Evolutionary conservation across 192 early-diverging fungal genomes (phyloP), one percentile per base, ranked within the genome.

Genomic region (Podila epigama): DNA sequence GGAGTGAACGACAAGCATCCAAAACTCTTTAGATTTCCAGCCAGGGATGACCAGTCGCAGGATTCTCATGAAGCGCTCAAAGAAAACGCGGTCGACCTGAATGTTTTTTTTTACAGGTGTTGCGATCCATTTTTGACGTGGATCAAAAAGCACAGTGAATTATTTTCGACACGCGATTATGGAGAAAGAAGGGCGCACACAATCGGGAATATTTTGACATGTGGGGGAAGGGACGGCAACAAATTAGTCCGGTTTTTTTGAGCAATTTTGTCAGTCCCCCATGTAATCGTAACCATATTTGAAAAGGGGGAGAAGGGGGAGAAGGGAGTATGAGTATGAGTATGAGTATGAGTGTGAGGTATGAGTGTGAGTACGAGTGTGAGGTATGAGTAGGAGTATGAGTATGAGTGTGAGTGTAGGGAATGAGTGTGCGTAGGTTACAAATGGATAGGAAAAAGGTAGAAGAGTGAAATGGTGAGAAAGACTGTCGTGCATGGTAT

Each of bases 41-140:
- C 95, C 93, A 18, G 97, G 97, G 61, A 98, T 90, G 33, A 91
- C 92, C 60, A 98, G 92, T 20, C 81, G 83, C 33, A 97, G 77
- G 51, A 98, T 73, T 25, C 88, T 80, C 65, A 80, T 77, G 69
- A 98, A 69, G 34, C 86, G 73, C 42, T 82, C 78, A 59, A 86
- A 81, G 52, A 88, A 88, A 1, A 82, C 81, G 27, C 75, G 60
- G 63, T 88, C 83, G 6, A 88, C 87, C 86, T 85, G 58, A 59
- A 27, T 32, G 12, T 28, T 10, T 32, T 10, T 55, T 56, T 12
- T 56, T 56, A 11, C 0, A 18, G 16, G 54, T 31, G 12, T 7
- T 56, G 11, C 42, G 16, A 13, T 48, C 4, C 22, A 3, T 32
- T 18, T 5, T 29, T 37, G 33, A 15, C 44, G 44, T 48, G 15